Conservation (phyloP, 345 rosid genomes). For the Aegle marmelos region DNA sequence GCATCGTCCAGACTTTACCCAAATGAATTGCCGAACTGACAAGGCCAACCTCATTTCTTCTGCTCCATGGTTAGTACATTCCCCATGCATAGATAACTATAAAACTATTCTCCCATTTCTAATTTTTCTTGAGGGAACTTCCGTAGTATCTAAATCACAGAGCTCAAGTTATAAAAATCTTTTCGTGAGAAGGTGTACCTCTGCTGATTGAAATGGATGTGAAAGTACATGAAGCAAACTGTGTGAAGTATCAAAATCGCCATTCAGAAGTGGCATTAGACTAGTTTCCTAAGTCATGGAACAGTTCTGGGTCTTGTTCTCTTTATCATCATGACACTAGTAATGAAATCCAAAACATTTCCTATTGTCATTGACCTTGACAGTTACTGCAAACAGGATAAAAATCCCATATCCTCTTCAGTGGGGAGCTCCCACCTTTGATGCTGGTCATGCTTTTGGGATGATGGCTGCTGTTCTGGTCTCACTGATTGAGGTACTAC, state of each 20-base stretch:
- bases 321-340: background rate
- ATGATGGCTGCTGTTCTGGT: slow-evolving; percentile 98
- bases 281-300: background rate
- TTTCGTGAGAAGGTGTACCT: background rate
- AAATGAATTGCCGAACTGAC: slow-evolving; percentile 88
- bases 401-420: slow-evolving; percentile 97
- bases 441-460: slow-evolving; percentile 96
- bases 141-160: background rate
- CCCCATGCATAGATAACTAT: background rate
- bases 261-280: background rate
- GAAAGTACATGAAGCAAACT: background rate
- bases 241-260: background rate
- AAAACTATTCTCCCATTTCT: background rate
- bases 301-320: background rate
- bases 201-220: background rate
- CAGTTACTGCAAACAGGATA: slow-evolving; percentile 51
- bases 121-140: background rate
- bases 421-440: slow-evolving; percentile 99
- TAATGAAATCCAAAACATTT: background rate
- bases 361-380: slow-evolving; percentile 5
- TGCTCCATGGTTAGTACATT: slow-evolving; percentile 79
- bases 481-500: slow-evolving; percentile 81
- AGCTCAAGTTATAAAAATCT: background rate
- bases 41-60: slow-evolving; percentile 96
- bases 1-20: slow-evolving; percentile 75